Evolutionary conservation across 768 basidiomycete genomes (phyloP).

Genomic region (Aureoboletus auriporus): DNA sequence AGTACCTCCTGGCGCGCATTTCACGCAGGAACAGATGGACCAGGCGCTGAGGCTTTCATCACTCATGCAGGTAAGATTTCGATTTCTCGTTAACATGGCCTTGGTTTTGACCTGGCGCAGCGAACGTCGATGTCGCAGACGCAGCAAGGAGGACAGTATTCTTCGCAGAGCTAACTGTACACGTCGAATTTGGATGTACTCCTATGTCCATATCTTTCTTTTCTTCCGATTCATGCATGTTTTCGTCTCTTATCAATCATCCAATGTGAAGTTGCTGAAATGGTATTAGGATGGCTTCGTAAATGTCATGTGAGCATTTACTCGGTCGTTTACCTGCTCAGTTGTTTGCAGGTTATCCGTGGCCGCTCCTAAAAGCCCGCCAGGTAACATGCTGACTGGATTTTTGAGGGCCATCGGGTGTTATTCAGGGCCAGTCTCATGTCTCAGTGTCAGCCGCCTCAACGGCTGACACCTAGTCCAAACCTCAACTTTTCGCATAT

Average conservation of each 20-base stretch:
- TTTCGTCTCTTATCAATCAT: slow-evolving; percentile 1
- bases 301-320: not conserved
- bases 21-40: slow-evolving; percentile 48
- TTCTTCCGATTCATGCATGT: slow-evolving; percentile 3
- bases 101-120: slow-evolving; percentile 4
- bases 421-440: not conserved
- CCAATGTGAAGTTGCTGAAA: slow-evolving; percentile 4
- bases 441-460: not conserved
- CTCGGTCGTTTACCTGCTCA: slow-evolving; percentile 1
- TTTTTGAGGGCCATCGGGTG: not conserved
- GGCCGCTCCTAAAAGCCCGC: not conserved
- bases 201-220: slow-evolving; percentile 4
- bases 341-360: not conserved
- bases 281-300: not conserved
- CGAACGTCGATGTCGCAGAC: slow-evolving; percentile 26
- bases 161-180: slow-evolving; percentile 26
- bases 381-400: not conserved
- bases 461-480: not conserved
- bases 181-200: slow-evolving; percentile 14
- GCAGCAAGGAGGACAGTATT: slow-evolving; percentile 30
- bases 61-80: slow-evolving; percentile 31
- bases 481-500: slow-evolving; percentile 1
- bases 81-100: slow-evolving; percentile 1
- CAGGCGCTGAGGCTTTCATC: slow-evolving; percentile 37
- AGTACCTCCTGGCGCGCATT: slow-evolving; percentile 30